A percentile compares a stretch with the other conserved stretches of the same genome.
These are phyloP conservation scores for Alternaria viburni DNA, from an alignment of 2,329 filamentous ascomycete genomes.

Conservation along the genomic window DNA sequence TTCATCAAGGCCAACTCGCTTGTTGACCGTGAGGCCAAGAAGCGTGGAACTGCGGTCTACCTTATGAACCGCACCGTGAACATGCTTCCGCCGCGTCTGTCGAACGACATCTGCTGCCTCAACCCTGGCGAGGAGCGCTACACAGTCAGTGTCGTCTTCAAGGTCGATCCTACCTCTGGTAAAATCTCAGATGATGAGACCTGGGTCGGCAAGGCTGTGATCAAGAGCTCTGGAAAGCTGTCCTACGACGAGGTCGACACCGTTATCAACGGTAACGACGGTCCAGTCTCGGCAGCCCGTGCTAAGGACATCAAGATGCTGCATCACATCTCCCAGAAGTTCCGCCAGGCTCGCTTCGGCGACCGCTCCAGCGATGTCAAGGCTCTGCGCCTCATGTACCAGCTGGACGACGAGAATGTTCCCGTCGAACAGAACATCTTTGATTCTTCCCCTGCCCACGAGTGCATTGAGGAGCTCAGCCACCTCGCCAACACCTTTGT, in stretches of 20 bases:
- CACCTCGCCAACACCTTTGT: constrained; percentile 92
- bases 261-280: constrained; percentile 72
- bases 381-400: constrained; percentile 85
- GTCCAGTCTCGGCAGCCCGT: constrained; percentile 69
- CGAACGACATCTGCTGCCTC: constrained; percentile 86
- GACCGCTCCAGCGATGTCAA: constrained; percentile 80
- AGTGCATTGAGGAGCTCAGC: constrained; percentile 92
- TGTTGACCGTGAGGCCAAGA: constrained; percentile 96
- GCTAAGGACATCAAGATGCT: constrained; percentile 81
- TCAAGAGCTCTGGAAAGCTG: constrained; percentile 89
- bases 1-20: constrained; percentile 97
- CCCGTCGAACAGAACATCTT: constrained; percentile 97
- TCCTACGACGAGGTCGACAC: constrained; percentile 85
- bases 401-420: constrained; percentile 97
- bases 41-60: constrained; percentile 94
- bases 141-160: constrained; percentile 91
- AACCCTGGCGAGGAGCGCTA: constrained; percentile 87
- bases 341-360: constrained; percentile 85
- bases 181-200: constrained; percentile 81
- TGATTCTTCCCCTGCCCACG: constrained; percentile 84
- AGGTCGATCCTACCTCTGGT: constrained; percentile 81
- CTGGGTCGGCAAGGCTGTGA: constrained; percentile 92
- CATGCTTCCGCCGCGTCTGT: constrained; percentile 85
- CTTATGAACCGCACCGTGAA: constrained; percentile 87
- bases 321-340: constrained; percentile 82